Base-by-base conservation (phyloP, 1,139 yeast genomes). In the Yamadazyma sp. region DNA sequence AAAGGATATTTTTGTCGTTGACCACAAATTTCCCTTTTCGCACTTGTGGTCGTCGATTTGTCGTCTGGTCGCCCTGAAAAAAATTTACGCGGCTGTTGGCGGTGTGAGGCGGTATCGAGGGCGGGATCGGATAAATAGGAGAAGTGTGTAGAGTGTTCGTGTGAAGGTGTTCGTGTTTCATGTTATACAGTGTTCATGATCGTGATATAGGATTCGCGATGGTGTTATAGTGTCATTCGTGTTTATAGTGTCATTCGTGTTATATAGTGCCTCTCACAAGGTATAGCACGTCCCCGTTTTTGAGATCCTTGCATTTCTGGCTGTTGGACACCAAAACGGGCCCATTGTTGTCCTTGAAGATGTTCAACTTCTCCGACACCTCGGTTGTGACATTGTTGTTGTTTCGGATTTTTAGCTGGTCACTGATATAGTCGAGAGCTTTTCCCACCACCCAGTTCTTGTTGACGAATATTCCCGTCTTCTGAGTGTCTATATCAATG, bases 361-460 rank as follows among this genome's bases (percentile, higher is more conserved):
- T 61, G 29, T 73, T 70, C 33, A 77, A 57, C 41, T 70, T 57
- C 37, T 71, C 69, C n/a, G 58, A 53, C 2, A 61, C 50, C 21
- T 73, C 73, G 20, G 60, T 67, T 1, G 76, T 71, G 38, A 62
- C 57, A 52, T 80, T 81, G 53, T 84, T 84, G 36, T 63, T 56
- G 57, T 86, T 86, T 30, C 67, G 65, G 15, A 86, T 71, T 35
- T 67, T 70, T 40, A 84, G 58, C 25, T 63, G 56, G 23, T 70
- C 74, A 4, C 90, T 80, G 10, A 85, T 71, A 29, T 74, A 72
- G 56, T 90, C 97, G 34, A 88, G 61, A 2, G 83, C 82, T 46
- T 86, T 70, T 0, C 97, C 97, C 6, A 86, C 71, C 0, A 87
- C 82, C 87, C 92, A 83, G 23, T 71, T 65, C 46, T 76, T 75